Evolutionary conservation across 176 grass and related monocot genomes (phyloP), one percentile per base, ranked within the genome.

Genomic region (Neostapfia colusana): DNA sequence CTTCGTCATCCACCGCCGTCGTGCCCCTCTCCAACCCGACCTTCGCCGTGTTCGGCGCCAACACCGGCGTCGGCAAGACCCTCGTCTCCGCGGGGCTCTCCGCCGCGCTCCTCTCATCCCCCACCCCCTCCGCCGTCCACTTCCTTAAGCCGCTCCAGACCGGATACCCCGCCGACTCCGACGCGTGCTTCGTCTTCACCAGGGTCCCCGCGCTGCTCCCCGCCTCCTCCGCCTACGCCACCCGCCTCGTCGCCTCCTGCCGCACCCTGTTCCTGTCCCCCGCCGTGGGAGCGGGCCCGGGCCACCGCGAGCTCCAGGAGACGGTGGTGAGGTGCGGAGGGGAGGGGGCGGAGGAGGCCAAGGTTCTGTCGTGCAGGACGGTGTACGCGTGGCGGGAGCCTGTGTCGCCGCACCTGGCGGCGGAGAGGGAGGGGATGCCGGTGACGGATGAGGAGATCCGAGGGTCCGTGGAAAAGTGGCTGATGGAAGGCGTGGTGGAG

Each of bases 71-170:
- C 39, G 95, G 95, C 75, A 98, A 98, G 79, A 98, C 95, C 43
- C 82, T 94, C 56, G 89, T 93, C 50, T 98, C 89, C 67, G 78
- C 91, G 27, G 95, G 95, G 13, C 89, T 98, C 53, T 87, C 82
- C 57, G 83, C 85, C 34, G 81, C 91, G 28, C 70, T 92, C 25
- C 82, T 93, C 75, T 46, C 26, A 60, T 77, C 78, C 62, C 59
- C 44, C 4, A 50, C 68, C 77, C 23, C 75, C 20, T 49, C 59
- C 35, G 38, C 84, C 8, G 71, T 98, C 6, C 14, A 70, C 80
- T 97, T 93, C 87, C 82, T 97, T 79, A 97, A 97, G 69, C 95
- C 91, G 9, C 86, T 97, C 12, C 91, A 97, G 80, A 97, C 95
- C 4, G 91, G 95, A 40, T 97, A 88, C 79, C 95, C 91, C 24